phyloP scores from a whole-genome alignment of 345 rosid genomes.

The Crucihimalaya himalaica region DNA sequence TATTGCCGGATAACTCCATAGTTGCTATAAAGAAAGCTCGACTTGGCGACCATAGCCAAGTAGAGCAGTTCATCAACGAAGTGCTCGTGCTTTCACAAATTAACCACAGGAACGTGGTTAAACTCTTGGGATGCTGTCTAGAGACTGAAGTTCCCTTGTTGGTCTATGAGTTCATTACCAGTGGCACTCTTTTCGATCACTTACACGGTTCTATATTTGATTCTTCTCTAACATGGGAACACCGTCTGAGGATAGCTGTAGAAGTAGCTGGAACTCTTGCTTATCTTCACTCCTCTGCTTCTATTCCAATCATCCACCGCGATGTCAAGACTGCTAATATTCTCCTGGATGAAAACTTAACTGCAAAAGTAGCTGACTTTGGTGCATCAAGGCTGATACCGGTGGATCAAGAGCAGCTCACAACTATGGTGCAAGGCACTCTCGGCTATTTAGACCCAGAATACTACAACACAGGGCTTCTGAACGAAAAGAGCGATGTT shows the following conservation, averaged over 20 bases:
- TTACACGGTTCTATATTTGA: slow-evolving; percentile 26
- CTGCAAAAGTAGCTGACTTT: slow-evolving; percentile 54
- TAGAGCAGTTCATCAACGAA: slow-evolving; percentile 46
- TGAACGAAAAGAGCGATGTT: slow-evolving; percentile 52
- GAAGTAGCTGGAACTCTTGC: slow-evolving; percentile 47
- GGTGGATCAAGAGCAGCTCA: slow-evolving; percentile 35
- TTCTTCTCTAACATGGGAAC: slow-evolving; percentile 39
- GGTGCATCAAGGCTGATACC: slow-evolving; percentile 55
- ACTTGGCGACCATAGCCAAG: slow-evolving; percentile 38
- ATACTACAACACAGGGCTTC: slow-evolving; percentile 32
- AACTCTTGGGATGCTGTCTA: slow-evolving; percentile 36
- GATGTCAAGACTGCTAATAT: slow-evolving; percentile 55
- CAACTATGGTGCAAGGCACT: slow-evolving; percentile 56
- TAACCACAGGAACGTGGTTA: slow-evolving; percentile 51
- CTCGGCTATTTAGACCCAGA: slow-evolving; percentile 51
- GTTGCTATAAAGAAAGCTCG: slow-evolving; percentile 43
- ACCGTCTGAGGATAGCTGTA: slow-evolving; percentile 42
- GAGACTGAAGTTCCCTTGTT: slow-evolving; percentile 41
- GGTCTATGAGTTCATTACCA: slow-evolving; percentile 38
- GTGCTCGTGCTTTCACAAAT: slow-evolving; percentile 49
- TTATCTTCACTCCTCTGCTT: slow-evolving; percentile 50
- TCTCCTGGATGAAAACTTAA: slow-evolving; percentile 44
- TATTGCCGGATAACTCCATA: slow-evolving; percentile 22
- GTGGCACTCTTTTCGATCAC: slow-evolving; percentile 39
- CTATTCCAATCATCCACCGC: slow-evolving; percentile 47